Percentiles rank a stretch among this genome's conserved stretches.
Conservation (phyloP, 192 early-diverging fungal species). For the Coemansia sp. region DNA sequence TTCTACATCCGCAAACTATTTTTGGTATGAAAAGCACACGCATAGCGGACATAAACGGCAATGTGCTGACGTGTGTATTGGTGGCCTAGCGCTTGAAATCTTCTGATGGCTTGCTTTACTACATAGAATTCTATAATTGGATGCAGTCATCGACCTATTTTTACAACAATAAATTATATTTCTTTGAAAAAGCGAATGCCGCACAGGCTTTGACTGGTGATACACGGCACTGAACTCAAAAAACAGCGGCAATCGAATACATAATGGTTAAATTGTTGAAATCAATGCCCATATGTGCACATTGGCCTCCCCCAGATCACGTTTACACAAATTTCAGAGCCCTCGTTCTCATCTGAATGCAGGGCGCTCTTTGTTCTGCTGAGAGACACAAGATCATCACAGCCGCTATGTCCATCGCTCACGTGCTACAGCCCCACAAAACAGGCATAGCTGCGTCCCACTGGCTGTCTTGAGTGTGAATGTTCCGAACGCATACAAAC, state of each 20-base stretch:
- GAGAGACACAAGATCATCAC: slow-evolving; percentile 8
- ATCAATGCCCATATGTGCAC: background rate
- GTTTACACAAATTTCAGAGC: background rate
- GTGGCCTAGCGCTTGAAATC: background rate
- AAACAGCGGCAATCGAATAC: background rate
- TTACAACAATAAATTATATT: background rate
- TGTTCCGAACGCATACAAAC: background rate
- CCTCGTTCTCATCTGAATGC: background rate
- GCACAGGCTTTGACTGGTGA: background rate
- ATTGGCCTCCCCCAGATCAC: slow-evolving; percentile 6
- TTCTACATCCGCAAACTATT: slow-evolving; percentile 11
- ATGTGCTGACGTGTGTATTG: background rate
- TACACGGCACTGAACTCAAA: background rate
- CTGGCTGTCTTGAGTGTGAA: slow-evolving; percentile 2
- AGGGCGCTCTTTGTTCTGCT: slow-evolving; percentile 4
- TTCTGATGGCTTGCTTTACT: slow-evolving; percentile 1
- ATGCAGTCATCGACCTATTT: slow-evolving; percentile 3
- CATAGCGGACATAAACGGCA: background rate
- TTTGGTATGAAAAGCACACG: slow-evolving; percentile 3
- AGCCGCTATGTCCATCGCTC: slow-evolving; percentile 1
- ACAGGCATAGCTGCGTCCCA: background rate
- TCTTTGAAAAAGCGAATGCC: slow-evolving; percentile 9
- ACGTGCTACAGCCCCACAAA: slow-evolving; percentile 28
- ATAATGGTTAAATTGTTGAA: too few species aligned
- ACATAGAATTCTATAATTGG: slow-evolving; percentile 1